Evolutionary conservation across 495 filamentous ascomycete species (phyloP), one percentile per base, ranked within the genome.

Genomic region (Lentithecium fluviatile): DNA sequence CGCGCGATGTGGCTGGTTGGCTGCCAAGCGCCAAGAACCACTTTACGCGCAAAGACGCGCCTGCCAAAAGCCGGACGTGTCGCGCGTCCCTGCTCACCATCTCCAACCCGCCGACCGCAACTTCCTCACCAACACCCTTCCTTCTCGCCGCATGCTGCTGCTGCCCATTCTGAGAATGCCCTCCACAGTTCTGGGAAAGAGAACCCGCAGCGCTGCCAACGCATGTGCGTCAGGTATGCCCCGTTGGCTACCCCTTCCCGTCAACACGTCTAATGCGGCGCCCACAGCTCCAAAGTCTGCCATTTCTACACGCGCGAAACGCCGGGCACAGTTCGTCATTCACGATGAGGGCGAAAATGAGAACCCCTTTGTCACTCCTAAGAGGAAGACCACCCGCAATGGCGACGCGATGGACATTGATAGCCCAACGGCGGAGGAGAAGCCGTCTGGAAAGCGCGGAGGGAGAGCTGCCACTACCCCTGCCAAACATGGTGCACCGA

Each of bases 171-270:
- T n/a, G n/a, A n/a, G 48, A 34, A 91, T 90, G 87, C 78, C 81
- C 65, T 77, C 80, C 62, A 79, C 82, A 54, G 80, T 86, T 50
- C 76, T 90, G 52, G 87, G 88, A 71, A 91, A 95, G 83, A 84
- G 90, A 81, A 81, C 72, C 78, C 85, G 78, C 73, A 59, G 58
- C 58, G 57, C 75, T 70, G 56, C 56, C n/a, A 24, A 11, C 32
- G 75, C 76, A 63, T 64, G 72, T 69, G 66, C 78, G 66, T 74
- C 77, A 73, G 84, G 89, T 90, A 87, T 71, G 77, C 66, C 15
- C 69, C 26, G 52, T 45, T 29, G 38, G 48, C 47, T 51, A 47
- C 68, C 47, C 52, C 26, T 45, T 25, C 42, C 36, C 66, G 48
- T 49, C 52, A 69, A 50, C 57, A 65, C 66, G 58, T 21, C 52